Evolutionary conservation across 1,284 basidiomycete genomes (phyloP).

Genomic region (Leucoagaricus sp.): DNA sequence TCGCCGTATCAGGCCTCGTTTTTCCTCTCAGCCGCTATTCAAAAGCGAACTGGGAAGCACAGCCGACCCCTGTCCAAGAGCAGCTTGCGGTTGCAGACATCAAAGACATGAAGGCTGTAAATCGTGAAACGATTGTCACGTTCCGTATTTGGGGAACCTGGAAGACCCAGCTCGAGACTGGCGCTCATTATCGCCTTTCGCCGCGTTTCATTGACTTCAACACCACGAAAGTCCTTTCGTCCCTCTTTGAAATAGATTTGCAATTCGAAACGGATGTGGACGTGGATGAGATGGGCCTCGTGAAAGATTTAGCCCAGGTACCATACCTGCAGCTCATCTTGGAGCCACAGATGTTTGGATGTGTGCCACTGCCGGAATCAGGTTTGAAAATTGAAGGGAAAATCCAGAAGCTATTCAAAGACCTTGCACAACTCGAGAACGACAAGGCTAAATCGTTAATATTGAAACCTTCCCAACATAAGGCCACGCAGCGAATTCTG

Average conservation of each 20-base stretch:
- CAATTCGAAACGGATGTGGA: constrained; percentile 24
- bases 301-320: constrained; percentile 24
- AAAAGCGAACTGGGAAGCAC: constrained; percentile 36
- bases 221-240: constrained; percentile 43
- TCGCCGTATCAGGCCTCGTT: constrained; percentile 42
- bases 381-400: constrained; percentile 33
- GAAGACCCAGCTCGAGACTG: constrained; percentile 27
- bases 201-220: constrained; percentile 54
- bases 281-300: constrained; percentile 11
- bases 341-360: constrained; percentile 40
- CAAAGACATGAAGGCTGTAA: constrained; percentile 36
- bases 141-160: constrained; percentile 41
- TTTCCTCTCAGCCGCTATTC: constrained; percentile 44
- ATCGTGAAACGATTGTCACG: constrained; percentile 33
- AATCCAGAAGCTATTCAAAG: constrained; percentile 40
- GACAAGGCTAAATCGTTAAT: constrained; percentile 37
- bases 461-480: constrained; percentile 46
- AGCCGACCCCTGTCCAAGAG: constrained; percentile 37
- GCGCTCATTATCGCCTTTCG: constrained; percentile 42
- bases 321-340: constrained; percentile 46
- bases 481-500: constrained; percentile 42
- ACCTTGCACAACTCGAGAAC: constrained; percentile 34
- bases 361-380: constrained; percentile 20
- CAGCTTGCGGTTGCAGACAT: constrained; percentile 43
- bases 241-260: constrained; percentile 46